Conservation (phyloP, 257 asterid genomes). For the Nyctanthes arbortristis region DNA sequence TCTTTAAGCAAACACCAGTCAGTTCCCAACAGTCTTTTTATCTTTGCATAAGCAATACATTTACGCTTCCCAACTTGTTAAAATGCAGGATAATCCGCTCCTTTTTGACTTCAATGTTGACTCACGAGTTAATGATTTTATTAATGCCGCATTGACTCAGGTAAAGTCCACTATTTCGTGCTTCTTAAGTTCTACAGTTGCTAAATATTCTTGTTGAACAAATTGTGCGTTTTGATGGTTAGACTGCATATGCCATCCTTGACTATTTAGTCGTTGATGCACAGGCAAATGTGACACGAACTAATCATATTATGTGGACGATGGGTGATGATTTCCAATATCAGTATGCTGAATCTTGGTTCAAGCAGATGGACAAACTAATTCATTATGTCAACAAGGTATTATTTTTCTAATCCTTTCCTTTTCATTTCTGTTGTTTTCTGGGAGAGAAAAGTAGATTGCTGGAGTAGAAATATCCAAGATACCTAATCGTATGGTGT, state of each 20-base stretch:
- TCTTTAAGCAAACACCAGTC: slow-evolving; percentile 16
- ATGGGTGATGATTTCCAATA: slow-evolving; percentile 93
- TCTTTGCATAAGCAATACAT: neutral
- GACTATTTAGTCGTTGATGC: slow-evolving; percentile 18
- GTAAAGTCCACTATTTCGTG: slow-evolving; percentile 29
- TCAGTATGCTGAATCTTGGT: slow-evolving; percentile 88
- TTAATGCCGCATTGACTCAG: slow-evolving; percentile 69
- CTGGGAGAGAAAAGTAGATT: neutral
- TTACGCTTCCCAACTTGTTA: slow-evolving; percentile 2
- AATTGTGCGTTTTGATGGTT: neutral
- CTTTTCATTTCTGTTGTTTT: too few relatives aligned
- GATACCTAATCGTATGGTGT: too few relatives aligned
- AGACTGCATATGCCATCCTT: neutral
- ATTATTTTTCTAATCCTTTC: slow-evolving; percentile 5
- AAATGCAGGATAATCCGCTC: slow-evolving; percentile 70
- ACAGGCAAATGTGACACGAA: slow-evolving; percentile 80
- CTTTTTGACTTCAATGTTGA: slow-evolving; percentile 67
- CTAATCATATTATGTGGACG: slow-evolving; percentile 92
- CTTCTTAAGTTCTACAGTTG: neutral
- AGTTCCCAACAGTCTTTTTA: neutral
- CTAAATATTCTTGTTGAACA: neutral
- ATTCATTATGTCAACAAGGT: slow-evolving; percentile 88
- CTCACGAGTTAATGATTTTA: slow-evolving; percentile 63
- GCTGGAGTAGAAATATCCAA: too few relatives aligned
- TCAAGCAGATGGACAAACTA: slow-evolving; percentile 90